These are phyloP conservation scores for Paramecium pentaurelia DNA, from an alignment of 73 alveolate genomes.

Conservation along the genomic window DNA sequence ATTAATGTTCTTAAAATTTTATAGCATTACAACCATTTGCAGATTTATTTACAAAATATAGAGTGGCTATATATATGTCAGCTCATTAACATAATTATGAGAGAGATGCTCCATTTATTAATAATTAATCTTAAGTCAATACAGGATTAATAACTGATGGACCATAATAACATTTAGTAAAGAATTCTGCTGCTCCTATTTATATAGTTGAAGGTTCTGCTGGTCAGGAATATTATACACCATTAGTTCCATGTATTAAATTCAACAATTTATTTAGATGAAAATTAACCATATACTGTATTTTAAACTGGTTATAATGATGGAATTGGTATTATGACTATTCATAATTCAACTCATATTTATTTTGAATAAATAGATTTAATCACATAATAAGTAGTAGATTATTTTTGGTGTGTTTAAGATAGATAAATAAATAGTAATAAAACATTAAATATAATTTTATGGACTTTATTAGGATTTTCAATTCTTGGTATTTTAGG, in stretches of 20 bases:
- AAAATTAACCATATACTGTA: background rate
- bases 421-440: background rate
- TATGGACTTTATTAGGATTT: background rate
- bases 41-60: background rate
- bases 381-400: background rate
- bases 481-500: background rate
- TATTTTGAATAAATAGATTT: background rate
- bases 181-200: constrained; percentile 11
- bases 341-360: background rate
- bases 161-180: constrained; percentile 18
- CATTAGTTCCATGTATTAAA: background rate
- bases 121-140: background rate
- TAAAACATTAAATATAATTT: background rate
- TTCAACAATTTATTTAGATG: background rate
- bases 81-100: constrained; percentile 50
- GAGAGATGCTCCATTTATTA: constrained; percentile 45
- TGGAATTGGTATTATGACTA: constrained; percentile 33
- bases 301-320: background rate
- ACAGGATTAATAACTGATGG: constrained; percentile 18
- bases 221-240: constrained; percentile 22
- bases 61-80: constrained; percentile 11
- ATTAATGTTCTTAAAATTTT: background rate
- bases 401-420: constrained; percentile 29
- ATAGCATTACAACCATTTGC: background rate
- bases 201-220: constrained; percentile 40